Conservation (phyloP, 495 filamentous ascomycete genomes). For the Aspergillus nanangensis region DNA sequence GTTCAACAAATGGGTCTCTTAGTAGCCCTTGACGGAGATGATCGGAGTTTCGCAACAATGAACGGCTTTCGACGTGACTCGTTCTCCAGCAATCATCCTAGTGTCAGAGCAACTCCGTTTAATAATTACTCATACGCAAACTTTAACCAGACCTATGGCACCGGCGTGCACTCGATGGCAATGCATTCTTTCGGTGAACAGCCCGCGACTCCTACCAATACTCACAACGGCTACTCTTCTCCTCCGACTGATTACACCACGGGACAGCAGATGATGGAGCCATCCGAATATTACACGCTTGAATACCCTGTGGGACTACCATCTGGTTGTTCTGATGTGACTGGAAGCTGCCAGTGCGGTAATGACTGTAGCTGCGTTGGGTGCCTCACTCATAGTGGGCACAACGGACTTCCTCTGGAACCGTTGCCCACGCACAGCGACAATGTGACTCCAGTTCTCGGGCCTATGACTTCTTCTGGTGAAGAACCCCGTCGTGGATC, state of each 20-base stretch:
- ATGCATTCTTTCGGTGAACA: constrained; percentile 18
- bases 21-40: constrained; percentile 33
- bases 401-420: constrained; percentile 31
- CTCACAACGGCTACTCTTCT: constrained; percentile 26
- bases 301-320: constrained; percentile 41
- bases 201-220: constrained; percentile 6
- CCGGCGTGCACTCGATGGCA: constrained; percentile 7
- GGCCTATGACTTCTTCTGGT: neutral
- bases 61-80: constrained; percentile 12
- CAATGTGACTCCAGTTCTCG: neutral
- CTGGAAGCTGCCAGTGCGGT: constrained; percentile 47
- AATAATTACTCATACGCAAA: constrained; percentile 7
- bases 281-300: constrained; percentile 41
- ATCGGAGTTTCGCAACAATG: constrained; percentile 15
- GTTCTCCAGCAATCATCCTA: neutral
- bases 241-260: constrained; percentile 20
- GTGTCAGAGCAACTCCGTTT: neutral
- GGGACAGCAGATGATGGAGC: constrained; percentile 35
- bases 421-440: constrained; percentile 1
- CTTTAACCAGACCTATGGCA: constrained; percentile 11
- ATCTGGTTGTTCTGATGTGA: constrained; percentile 36
- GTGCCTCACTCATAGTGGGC: constrained; percentile 46
- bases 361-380: constrained; percentile 47
- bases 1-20: constrained; percentile 49
- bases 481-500: neutral